These are phyloP conservation scores for Falciphora oryzae DNA, from an alignment of 2,329 filamentous ascomycete species.

Conservation along the genomic window DNA sequence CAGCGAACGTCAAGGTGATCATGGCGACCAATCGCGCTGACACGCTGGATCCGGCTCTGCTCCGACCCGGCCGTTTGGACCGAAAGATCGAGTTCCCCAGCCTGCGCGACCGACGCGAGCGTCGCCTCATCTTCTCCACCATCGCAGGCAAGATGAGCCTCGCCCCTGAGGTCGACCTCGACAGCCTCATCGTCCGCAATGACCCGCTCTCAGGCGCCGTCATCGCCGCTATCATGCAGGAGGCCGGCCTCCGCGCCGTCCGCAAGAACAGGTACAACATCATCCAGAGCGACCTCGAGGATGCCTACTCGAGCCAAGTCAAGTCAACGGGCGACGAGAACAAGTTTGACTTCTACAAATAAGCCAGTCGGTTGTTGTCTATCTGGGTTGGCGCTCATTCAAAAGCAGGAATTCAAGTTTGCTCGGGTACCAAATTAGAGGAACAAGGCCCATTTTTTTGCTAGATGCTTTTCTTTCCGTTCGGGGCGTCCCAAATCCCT, in stretches of 20 bases:
- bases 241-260: conserved; percentile 88
- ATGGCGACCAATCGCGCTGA: conserved; percentile 99
- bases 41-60: conserved; percentile 88
- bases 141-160: conserved; percentile 97
- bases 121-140: conserved; percentile 94
- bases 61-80: conserved; percentile 91
- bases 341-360: conserved; percentile 93
- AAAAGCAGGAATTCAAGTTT: not conserved
- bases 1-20: conserved; percentile 98
- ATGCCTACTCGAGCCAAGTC: conserved; percentile 94
- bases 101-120: conserved; percentile 86
- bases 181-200: conserved; percentile 93
- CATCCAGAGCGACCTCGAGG: conserved; percentile 93
- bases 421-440: not conserved
- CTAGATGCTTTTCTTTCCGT: not conserved
- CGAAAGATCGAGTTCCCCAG: conserved; percentile 99
- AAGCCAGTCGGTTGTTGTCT: conserved; percentile 23
- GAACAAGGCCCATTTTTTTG: not conserved
- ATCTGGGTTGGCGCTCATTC: not conserved
- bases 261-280: conserved; percentile 99
- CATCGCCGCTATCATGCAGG: conserved; percentile 98
- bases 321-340: conserved; percentile 65
- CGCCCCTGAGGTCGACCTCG: conserved; percentile 91
- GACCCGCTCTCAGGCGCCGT: conserved; percentile 92
- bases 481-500: not conserved